These are phyloP conservation scores for Podospora fimiseda DNA, from an alignment of 495 filamentous ascomycete genomes.

Conservation along the genomic window DNA sequence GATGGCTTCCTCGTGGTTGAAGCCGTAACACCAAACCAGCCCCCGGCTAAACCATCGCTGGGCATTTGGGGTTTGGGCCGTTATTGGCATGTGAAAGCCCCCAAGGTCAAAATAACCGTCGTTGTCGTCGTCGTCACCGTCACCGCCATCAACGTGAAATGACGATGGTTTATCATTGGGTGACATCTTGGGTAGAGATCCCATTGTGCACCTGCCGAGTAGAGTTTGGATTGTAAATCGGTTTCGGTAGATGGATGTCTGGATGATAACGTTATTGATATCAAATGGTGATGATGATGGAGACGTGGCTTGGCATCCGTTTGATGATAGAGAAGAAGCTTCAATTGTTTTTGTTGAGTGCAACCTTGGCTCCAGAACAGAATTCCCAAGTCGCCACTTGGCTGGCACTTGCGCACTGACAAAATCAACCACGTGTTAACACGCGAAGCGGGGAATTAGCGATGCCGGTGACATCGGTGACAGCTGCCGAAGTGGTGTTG, in stretches of 20 bases:
- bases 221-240: no score
- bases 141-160: no score
- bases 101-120: slow-evolving; percentile 53
- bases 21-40: slow-evolving; percentile 57
- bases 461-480: no score
- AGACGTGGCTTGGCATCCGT: no score
- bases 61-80: slow-evolving; percentile 35
- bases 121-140: neutral
- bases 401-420: neutral
- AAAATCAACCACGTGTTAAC: neutral
- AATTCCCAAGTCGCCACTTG: no score
- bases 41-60: slow-evolving; percentile 58
- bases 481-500: no score
- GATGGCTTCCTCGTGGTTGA: slow-evolving; percentile 59
- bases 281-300: neutral
- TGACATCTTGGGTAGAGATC: neutral
- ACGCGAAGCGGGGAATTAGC: no score
- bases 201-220: neutral
- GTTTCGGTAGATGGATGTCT: neutral
- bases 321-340: neutral
- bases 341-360: neutral
- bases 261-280: neutral
- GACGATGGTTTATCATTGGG: neutral
- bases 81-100: slow-evolving; percentile 42
- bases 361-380: no score